Evolutionary conservation across 805 yeast genomes (phyloP), one percentile per base, ranked within the genome.

Genomic region (Schizosaccharomyces pombe): DNA sequence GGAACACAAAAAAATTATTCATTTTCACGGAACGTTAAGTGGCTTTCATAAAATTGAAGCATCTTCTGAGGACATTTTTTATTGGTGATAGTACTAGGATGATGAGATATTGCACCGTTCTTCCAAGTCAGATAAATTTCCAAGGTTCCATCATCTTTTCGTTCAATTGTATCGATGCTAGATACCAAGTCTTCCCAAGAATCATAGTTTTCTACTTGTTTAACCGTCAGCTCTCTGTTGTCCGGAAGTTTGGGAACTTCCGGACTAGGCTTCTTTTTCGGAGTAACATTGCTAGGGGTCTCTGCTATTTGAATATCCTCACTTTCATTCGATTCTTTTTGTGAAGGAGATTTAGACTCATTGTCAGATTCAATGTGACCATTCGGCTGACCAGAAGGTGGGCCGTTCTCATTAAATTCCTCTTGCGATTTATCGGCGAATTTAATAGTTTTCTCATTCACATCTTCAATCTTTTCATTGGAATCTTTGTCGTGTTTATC

Each of bases 21-120:
- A 24, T 43, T 43, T 26, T 43, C 49, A 24, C 49, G 49, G 31
- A 43, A 43, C 30, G 49, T 43, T 16, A 43, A 26, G 49, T 43
- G 49, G 11, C 49, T 19, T 26, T 43, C 49, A 43, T 43, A 43
- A 22, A 43, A 43, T 29, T 43, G 30, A 14, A 43, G 49, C 49
- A 43, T 43, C 26, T 49, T 49, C 3, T 32, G 53, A 29, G 53
- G 53, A 49, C 53, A 49, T 32, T 49, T 49, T 19, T 49, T 32
- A 24, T 49, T 30, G 28, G 39, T 49, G 39, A 49, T 49, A 16
- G 26, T 8, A 6, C 39, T 49, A 14, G 24, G 34, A 30, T 49
- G 32, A 19, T 30, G 39, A 19, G 53, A 30, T 9, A 30, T 30
- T 19, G 34, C 34, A n/a, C 53, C 53, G 28, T 49, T 49, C 14